A percentile compares a stretch with the other conserved stretches of the same genome.
These are phyloP conservation scores for Chloris gayana DNA, from an alignment of 176 grass and related monocot genomes.

Conservation along the genomic window DNA sequence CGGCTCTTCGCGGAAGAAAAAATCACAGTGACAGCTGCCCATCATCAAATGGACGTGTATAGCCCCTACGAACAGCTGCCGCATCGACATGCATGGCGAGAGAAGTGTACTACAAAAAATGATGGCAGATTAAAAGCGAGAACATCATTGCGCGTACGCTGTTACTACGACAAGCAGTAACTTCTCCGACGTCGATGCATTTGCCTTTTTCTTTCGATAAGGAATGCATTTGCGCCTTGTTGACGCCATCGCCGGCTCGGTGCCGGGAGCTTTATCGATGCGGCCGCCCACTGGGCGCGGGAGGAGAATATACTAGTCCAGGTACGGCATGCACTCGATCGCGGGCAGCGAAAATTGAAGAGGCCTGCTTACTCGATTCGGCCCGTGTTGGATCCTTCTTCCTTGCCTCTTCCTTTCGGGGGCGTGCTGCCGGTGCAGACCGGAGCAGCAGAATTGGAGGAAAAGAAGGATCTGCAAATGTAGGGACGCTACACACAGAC, in stretches of 20 bases:
- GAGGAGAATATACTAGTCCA: conserved; percentile 17
- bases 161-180: background rate
- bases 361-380: conserved; percentile 3
- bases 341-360: conserved; percentile 2
- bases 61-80: background rate
- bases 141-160: conserved; percentile 31
- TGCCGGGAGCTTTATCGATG: conserved; percentile 17
- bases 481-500: background rate
- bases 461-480: background rate
- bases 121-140: conserved; percentile 43
- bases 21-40: background rate
- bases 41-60: background rate
- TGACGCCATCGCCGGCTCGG: too few relatives aligned
- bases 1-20: background rate
- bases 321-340: conserved; percentile 29
- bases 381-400: conserved; percentile 40
- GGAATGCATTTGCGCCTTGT: too few relatives aligned
- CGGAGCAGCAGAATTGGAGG: background rate
- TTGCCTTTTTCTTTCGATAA: too few relatives aligned
- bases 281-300: background rate
- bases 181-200: background rate
- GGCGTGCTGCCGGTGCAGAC: background rate
- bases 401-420: background rate
- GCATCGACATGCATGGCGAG: background rate
- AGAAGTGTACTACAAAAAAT: background rate